Conservation (phyloP, 768 basidiomycete species). For the Heimioporus sp. region DNA sequence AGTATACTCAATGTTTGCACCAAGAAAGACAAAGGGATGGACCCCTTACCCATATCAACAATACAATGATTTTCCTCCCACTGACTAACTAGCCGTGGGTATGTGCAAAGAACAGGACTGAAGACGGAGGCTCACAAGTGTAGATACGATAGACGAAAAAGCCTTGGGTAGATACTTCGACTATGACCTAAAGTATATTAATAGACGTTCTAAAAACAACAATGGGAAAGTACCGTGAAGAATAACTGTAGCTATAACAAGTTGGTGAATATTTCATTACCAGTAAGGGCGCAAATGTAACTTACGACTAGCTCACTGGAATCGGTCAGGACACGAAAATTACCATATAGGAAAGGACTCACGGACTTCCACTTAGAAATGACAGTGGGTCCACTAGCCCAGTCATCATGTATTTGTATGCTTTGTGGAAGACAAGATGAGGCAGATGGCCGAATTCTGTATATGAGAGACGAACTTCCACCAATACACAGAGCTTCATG, state of each 20-base stretch:
- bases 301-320: constrained; percentile 8
- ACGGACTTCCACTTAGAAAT: neutral
- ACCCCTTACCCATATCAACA: constrained; percentile 2
- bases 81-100: constrained; percentile 1
- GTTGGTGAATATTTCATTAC: no score
- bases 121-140: neutral
- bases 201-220: neutral
- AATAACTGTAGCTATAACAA: neutral
- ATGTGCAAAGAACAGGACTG: no score
- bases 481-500: constrained; percentile 1
- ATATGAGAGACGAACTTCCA: constrained; percentile 2
- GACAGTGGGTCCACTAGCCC: neutral
- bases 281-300: neutral
- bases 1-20: no score
- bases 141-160: constrained; percentile 9
- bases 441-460: no score
- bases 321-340: neutral
- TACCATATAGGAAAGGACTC: neutral
- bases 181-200: neutral
- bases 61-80: neutral
- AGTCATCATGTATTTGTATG: constrained; percentile 2
- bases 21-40: neutral
- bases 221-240: neutral
- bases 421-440: neutral
- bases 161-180: constrained; percentile 3